Percentiles rank a stretch among this genome's conserved stretches.
phyloP scores from a whole-genome alignment of 306 rosid genomes.

The Inga oerstediana region DNA sequence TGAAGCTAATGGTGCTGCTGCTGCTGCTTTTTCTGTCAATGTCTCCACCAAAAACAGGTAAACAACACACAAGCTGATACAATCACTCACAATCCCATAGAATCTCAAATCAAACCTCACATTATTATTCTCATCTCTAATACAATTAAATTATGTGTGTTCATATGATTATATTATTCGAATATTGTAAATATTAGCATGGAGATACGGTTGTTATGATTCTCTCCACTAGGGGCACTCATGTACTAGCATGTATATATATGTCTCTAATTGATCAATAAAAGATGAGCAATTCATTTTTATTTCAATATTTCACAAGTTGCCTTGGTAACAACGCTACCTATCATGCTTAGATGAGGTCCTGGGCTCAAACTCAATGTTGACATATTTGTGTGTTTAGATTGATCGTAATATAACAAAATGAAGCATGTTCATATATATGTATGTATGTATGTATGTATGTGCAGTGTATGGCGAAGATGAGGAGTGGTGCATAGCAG shows the following conservation, averaged over 20 bases:
- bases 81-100: neutral
- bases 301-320: too few relatives aligned
- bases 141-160: neutral
- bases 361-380: neutral
- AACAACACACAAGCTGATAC: neutral
- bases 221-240: too few relatives aligned
- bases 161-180: too few relatives aligned
- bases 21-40: conserved; percentile 57
- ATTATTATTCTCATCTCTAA: neutral
- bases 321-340: too few relatives aligned
- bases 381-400: neutral
- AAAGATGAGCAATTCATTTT: too few relatives aligned
- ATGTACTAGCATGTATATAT: too few relatives aligned
- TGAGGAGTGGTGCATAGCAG: conserved; percentile 85
- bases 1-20: conserved; percentile 45
- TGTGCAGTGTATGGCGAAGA: conserved; percentile 46
- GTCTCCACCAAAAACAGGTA: conserved; percentile 60
- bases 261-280: too few relatives aligned
- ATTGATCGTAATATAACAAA: too few relatives aligned
- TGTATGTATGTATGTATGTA: neutral
- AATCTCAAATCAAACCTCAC: neutral
- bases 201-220: too few relatives aligned
- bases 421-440: neutral
- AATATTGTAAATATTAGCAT: too few relatives aligned
- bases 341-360: neutral